These are phyloP conservation scores for Skeletonema grethae DNA, from an alignment of 108 stramenopile genomes.

Conservation along the genomic window DNA sequence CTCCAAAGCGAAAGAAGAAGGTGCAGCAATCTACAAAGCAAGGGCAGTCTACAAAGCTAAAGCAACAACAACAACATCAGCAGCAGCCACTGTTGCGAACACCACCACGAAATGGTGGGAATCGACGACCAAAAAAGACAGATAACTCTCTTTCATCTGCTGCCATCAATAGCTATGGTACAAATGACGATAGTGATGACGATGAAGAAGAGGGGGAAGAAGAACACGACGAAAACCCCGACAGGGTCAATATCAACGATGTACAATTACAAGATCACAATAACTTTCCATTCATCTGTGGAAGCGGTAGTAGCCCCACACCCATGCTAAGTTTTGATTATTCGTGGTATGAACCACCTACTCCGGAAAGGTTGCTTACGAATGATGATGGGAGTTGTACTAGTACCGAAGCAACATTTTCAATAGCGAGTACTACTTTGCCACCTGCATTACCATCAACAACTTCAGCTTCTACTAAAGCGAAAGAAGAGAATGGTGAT, in stretches of 20 bases:
- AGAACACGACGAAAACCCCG: background rate
- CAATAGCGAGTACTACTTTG: background rate
- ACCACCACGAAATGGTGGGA: background rate
- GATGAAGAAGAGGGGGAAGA: background rate
- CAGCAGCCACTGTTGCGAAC: background rate
- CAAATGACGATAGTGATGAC: background rate
- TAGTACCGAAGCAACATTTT: background rate
- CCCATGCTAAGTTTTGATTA: conserved; percentile 48
- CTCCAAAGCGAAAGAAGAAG: background rate
- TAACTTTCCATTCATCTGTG: conserved; percentile 7
- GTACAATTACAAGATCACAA: conserved; percentile 3
- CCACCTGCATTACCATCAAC: background rate
- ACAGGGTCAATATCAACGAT: background rate
- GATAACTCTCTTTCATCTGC: background rate
- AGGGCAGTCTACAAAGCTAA: background rate
- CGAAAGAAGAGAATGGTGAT: background rate
- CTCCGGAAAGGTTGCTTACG: conserved; percentile 23
- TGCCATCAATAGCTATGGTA: background rate
- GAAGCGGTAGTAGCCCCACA: conserved; percentile 25
- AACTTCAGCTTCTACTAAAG: background rate
- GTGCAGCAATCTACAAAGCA: background rate
- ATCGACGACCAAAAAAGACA: background rate
- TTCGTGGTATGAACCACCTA: conserved; percentile 40
- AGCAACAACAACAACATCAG: background rate
- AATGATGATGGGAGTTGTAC: background rate